Evolutionary conservation across 495 filamentous ascomycete genomes (phyloP), one percentile per base, ranked within the genome.

Genomic region (Penicillium fimorum): DNA sequence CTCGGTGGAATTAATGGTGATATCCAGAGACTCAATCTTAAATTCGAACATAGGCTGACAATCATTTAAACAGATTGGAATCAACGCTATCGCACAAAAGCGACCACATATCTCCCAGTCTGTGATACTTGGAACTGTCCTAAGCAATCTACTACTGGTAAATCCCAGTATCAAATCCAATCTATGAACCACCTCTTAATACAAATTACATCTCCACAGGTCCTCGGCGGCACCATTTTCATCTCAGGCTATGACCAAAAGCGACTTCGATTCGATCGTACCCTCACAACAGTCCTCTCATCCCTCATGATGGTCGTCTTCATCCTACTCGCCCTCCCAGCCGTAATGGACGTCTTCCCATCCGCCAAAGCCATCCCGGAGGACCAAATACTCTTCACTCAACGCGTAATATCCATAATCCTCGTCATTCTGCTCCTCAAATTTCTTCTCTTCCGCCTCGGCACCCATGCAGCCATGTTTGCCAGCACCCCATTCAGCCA

Each of bases 391-490:
- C 47, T 62, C 1, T 41, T 44, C n/a, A 38, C 62, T 4, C 62
- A 62, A 20, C 64, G 51, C 35, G 47, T 48, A 6, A 58, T 48
- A 37, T 53, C 68, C 24, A 47, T 68, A 17, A 77, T 89, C n/a
- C 72, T 91, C 4, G 72, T 91, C 10, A 43, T 87, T 44, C 77
- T 90, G 2, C 89, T 90, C 60, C 62, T 82, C 45, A 71, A 87
- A 5, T 92, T 89, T 60, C 78, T 91, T 33, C 48, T 88, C 9
- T 92, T 72, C 59, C 57, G 60, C 53, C 51, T 75, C 47, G 53
- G 61, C 50, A 61, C 69, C n/a, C 64, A 69, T 38, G 48, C 54
- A 1, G 30, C 43, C 9, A 48, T 69, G 24, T 60, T 66, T 22
- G 49, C 51, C 30, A 50, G 46, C 22, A 52, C 44, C 18, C 49